Conservation (phyloP, 148 eudicot genomes). For the Silene latifolia region DNA sequence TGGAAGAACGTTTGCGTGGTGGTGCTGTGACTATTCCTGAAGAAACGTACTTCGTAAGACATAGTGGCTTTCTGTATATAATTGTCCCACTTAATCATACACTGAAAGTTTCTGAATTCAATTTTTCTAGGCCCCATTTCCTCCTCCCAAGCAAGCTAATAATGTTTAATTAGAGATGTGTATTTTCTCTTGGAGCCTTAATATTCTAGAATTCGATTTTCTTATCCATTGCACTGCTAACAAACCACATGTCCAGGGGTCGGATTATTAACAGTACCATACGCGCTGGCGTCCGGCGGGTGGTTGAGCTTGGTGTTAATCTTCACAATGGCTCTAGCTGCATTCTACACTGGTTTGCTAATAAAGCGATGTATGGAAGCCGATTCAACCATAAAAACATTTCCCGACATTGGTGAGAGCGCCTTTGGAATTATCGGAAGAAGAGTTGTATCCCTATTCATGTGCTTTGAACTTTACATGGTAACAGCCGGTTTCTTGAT, state of each 20-base stretch:
- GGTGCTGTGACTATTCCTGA: no score
- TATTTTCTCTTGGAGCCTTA: background rate
- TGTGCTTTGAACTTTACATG: constrained; percentile 44
- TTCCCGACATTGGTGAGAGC: constrained; percentile 45
- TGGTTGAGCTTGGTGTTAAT: constrained; percentile 43
- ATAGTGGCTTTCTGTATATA: no score
- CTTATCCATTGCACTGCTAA: no score
- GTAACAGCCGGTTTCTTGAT: constrained; percentile 49
- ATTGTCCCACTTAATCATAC: no score
- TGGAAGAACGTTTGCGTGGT: no score
- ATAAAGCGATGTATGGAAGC: constrained; percentile 50
- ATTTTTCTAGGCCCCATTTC: no score
- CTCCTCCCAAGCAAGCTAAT: no score
- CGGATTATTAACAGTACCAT: constrained; percentile 47
- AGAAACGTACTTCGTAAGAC: no score
- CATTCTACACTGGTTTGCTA: constrained; percentile 40
- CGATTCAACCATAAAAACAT: constrained; percentile 33
- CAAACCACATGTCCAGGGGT: constrained; percentile 25
- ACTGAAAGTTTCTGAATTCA: no score
- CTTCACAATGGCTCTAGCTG: constrained; percentile 27
- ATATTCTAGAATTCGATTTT: background rate
- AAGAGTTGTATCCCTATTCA: constrained; percentile 26
- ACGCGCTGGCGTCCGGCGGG: constrained; percentile 46
- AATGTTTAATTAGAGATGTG: background rate
- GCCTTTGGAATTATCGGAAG: constrained; percentile 47